Base-by-base conservation (phyloP, 75 land plant genomes). In the Chamaecyparis obtusa region DNA sequence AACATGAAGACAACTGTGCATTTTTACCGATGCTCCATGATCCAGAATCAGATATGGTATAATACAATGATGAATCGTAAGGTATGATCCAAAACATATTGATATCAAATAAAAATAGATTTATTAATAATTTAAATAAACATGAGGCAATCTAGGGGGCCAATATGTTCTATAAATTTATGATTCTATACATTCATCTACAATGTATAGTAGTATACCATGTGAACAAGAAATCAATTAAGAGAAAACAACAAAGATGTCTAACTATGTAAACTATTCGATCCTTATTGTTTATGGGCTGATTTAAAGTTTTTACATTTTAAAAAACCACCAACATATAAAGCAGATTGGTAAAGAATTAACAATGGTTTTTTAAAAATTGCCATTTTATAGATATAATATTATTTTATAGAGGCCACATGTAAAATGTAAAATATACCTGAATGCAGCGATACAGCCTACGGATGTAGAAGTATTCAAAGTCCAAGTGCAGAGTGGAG, bases 391-490 rank as follows among this genome's bases (percentile, higher is more conserved):
- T 37, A 67, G 49, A 27, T 60, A 60, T 21, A 3, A 17, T 21
- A 56, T 3, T 48, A 80, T 80, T 69, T 48, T 80, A 88, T 36
- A 44, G 71, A 36, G 54, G 35, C 16, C 43, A 83, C 8, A 19
- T 78, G 19, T 74, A 15, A 64, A 87, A 51, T 37, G 55, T 51
- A 33, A n/a, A 60, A 69, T 64, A 48, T 89, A 96, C 99, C 97
- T 98, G 98, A 88, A 98, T 95, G 13, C 99, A 93, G 83, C 90
- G 91, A 90, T 98, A 96, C 35, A 98, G 85, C 39, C 99, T 92
- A 0, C 99, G 93, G 48, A 93, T 92, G 85, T 98, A 98, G 89
- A 98, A 98, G 90, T 98, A 98, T 87, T 98, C 99, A 32, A 95
- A 95, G 83, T 95, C 98, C 56, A n/a, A n/a, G 93, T 86, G 85